Evolutionary conservation across 2,329 filamentous ascomycete species (phyloP), one percentile per base, ranked within the genome.

Genomic region (Alternaria conjuncta): DNA sequence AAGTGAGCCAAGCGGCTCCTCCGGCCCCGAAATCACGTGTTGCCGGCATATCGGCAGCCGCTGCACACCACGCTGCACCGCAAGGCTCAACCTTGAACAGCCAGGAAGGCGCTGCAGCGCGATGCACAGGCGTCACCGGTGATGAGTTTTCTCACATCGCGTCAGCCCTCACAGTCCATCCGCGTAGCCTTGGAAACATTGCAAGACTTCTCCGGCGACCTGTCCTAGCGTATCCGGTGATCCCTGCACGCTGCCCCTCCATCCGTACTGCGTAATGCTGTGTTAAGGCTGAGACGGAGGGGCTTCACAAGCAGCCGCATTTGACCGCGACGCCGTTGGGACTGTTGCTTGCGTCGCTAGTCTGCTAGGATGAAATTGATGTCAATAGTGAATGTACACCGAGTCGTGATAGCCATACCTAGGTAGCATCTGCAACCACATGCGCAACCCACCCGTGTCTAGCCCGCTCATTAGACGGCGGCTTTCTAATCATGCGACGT

Each of bases 251-350:
- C 55, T 64, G 63, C 68, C 65, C 66, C 66, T 65, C 68, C 57
- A 65, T 66, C 57, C 61, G 61, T 68, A 61, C 63, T 64, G 51
- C 61, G 61, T 68, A 61, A 65, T 64, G 51, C 55, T 50, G 58
- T 59, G 54, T 61, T 61, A 68, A 66, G 67, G 68, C 66, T 68
- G 68, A 67, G 51, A 55, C 61, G 63, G 66, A 66, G 61, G 67
- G 61, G 63, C 65, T 32, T 61, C 61, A 43, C 54, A 50, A 53
- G 23, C 59, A 58, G 30, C 53, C 62, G 63, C 60, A 66, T 64
- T 58, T 65, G 60, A 63, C 60, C 60, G 64, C 66, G 56, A 50
- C 51, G 57, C 49, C 56, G 56, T 50, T 61, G 63, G 63, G 60
- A 32, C 55, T 58, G 32, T 32, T 55, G 32, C 30, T 25, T 44